Conservation (phyloP, 1,284 basidiomycete genomes). For the Cutaneotrichosporon cavernicola region DNA sequence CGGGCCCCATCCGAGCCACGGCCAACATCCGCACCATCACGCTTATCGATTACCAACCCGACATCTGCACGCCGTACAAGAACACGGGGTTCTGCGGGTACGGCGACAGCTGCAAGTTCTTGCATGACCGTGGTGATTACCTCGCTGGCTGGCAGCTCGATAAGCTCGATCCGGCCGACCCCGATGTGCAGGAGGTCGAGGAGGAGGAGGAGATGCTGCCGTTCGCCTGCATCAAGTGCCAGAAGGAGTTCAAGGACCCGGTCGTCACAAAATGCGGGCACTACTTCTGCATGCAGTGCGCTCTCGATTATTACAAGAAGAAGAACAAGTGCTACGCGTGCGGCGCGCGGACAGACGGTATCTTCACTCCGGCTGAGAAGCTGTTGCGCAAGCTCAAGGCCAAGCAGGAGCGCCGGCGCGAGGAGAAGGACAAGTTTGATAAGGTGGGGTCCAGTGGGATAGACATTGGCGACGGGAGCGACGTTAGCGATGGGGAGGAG, state of each 20-base stretch:
- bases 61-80: conserved; percentile 99
- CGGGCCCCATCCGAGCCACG: conserved; percentile 75
- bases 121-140: conserved; percentile 78
- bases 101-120: conserved; percentile 96
- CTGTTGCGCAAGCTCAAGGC: conserved; percentile 52
- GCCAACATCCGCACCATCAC: conserved; percentile 93
- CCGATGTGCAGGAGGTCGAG: conserved; percentile 60
- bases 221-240: conserved; percentile 94
- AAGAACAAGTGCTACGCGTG: conserved; percentile 96
- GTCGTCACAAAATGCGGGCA: conserved; percentile 95
- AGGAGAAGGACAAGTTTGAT: conserved; percentile 39
- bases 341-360: conserved; percentile 84
- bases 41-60: conserved; percentile 96
- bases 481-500: conserved; percentile 49
- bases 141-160: conserved; percentile 98
- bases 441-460: conserved; percentile 41
- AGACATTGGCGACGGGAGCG: conserved; percentile 58
- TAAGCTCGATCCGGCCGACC: conserved; percentile 47
- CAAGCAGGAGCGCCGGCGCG: conserved; percentile 43
- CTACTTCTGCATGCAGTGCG: conserved; percentile 89
- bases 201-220: conserved; percentile 85
- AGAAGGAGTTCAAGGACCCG: conserved; percentile 90
- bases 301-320: conserved; percentile 87
- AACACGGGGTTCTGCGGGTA: conserved; percentile 99
- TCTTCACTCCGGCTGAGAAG: conserved; percentile 61